Evolutionary conservation across 768 basidiomycete species (phyloP).

Genomic region (Naganishia onofrii): DNA sequence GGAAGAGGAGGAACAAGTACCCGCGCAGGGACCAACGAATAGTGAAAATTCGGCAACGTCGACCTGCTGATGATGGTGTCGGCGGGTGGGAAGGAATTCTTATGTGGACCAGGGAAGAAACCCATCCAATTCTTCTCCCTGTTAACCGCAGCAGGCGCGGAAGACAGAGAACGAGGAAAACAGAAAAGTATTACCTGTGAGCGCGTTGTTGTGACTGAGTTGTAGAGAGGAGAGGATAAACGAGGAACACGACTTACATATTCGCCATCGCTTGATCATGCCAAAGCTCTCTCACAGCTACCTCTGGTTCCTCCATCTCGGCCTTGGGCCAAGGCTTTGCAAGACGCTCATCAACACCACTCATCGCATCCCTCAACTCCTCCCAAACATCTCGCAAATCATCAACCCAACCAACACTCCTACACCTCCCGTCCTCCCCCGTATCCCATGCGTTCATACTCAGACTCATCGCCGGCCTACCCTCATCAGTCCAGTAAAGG

Average conservation of each 20-base stretch:
- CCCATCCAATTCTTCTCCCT: conserved; percentile 22
- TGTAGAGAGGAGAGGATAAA: not conserved
- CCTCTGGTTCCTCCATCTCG: not conserved
- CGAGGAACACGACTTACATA: not conserved
- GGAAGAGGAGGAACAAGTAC: not conserved
- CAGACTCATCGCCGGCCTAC: conserved; percentile 7
- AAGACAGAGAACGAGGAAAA: too few relatives aligned
- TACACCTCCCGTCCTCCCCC: not conserved
- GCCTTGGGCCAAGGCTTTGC: not conserved
- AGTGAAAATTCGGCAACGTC: not conserved
- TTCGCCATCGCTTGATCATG: conserved; percentile 1
- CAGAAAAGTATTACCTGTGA: too few relatives aligned
- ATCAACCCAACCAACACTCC: not conserved
- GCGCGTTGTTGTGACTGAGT: too few relatives aligned
- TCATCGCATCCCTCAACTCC: conserved; percentile 11
- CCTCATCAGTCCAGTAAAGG: conserved; percentile 15
- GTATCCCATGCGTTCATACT: conserved; percentile 11
- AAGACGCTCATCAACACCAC: not conserved
- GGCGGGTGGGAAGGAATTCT: not conserved
- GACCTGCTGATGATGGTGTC: not conserved
- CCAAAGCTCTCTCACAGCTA: not conserved
- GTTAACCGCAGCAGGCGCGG: not conserved
- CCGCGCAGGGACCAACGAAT: not conserved
- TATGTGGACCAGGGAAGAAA: conserved; percentile 6
- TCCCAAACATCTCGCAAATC: conserved; percentile 13